Percentiles rank a stretch among this genome's conserved stretches.
Conservation (phyloP, 768 basidiomycete genomes). For the Tricholoma matsutake region DNA sequence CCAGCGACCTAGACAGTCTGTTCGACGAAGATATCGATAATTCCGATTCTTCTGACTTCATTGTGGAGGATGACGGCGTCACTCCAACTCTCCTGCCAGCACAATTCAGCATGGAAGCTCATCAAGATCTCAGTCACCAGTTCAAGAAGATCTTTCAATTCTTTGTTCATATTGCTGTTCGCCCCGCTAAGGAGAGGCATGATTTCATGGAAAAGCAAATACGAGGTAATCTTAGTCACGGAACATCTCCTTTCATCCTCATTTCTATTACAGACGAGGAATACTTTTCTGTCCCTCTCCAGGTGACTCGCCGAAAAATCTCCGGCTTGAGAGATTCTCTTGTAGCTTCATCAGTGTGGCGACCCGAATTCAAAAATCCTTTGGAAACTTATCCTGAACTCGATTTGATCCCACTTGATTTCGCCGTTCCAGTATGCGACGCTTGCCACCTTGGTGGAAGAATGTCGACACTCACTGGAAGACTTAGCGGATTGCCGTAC, state of each 20-base stretch:
- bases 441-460: slow-evolving; percentile 78
- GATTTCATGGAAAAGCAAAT: slow-evolving; percentile 52
- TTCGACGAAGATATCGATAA: slow-evolving; percentile 38
- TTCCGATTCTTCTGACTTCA: slow-evolving; percentile 42
- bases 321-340: slow-evolving; percentile 68
- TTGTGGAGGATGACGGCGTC: slow-evolving; percentile 64
- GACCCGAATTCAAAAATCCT: slow-evolving; percentile 58
- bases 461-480: slow-evolving; percentile 59
- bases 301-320: slow-evolving; percentile 65
- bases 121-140: slow-evolving; percentile 72
- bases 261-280: slow-evolving; percentile 42
- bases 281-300: slow-evolving; percentile 73
- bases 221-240: slow-evolving; percentile 37
- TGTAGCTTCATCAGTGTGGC: slow-evolving; percentile 85
- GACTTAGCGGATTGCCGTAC: slow-evolving; percentile 68
- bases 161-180: slow-evolving; percentile 78
- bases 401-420: slow-evolving; percentile 47
- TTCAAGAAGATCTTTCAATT: slow-evolving; percentile 89
- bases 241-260: neutral
- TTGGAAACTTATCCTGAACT: slow-evolving; percentile 70
- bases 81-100: slow-evolving; percentile 53
- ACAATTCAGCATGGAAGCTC: slow-evolving; percentile 77
- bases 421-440: slow-evolving; percentile 66
- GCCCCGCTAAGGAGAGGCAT: slow-evolving; percentile 45
- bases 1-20: slow-evolving; percentile 32